Percentiles rank a stretch among this genome's conserved stretches.
Evolutionary conservation across 768 basidiomycete genomes (phyloP).

Genomic region (Hygrophorus pudorinus): DNA sequence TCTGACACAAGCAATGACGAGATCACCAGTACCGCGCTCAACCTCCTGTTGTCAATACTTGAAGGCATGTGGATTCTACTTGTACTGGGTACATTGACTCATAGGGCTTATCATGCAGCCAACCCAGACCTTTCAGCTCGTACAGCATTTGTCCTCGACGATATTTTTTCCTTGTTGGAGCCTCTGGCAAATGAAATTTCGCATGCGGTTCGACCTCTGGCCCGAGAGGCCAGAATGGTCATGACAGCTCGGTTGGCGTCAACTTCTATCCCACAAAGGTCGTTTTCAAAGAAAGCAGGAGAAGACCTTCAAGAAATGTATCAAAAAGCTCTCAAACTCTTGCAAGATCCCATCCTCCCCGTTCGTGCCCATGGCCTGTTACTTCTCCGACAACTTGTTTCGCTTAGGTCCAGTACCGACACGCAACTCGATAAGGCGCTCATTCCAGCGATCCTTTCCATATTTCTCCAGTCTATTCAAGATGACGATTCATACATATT

Average conservation of each 20-base stretch:
- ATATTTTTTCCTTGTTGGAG: slow-evolving; percentile 61
- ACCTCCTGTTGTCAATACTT: slow-evolving; percentile 71
- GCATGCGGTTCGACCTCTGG: slow-evolving; percentile 40
- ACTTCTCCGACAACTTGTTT: slow-evolving; percentile 69
- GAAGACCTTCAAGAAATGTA: slow-evolving; percentile 56
- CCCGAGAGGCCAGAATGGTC: slow-evolving; percentile 75
- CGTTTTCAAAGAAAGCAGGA: slow-evolving; percentile 19
- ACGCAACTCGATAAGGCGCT: slow-evolving; percentile 43
- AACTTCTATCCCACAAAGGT: slow-evolving; percentile 40
- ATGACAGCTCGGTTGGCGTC: slow-evolving; percentile 74
- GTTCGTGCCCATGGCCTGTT: slow-evolving; percentile 90
- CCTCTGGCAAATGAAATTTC: slow-evolving; percentile 40
- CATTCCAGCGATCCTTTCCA: slow-evolving; percentile 73
- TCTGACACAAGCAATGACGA: slow-evolving; percentile 43
- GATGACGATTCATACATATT: slow-evolving; percentile 97
- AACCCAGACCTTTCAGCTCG: slow-evolving; percentile 54
- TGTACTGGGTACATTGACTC: slow-evolving; percentile 1
- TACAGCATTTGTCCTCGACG: slow-evolving; percentile 53
- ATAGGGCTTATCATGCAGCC: slow-evolving; percentile 18
- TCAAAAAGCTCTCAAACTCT: slow-evolving; percentile 76
- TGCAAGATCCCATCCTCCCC: slow-evolving; percentile 88
- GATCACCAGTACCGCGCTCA: slow-evolving; percentile 69
- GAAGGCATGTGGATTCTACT: slow-evolving; percentile 48
- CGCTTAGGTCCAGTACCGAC: slow-evolving; percentile 19
- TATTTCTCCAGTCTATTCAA: slow-evolving; percentile 77